Conservation (phyloP, 2,329 filamentous ascomycete species). For the Colletotrichum scovillei region DNA sequence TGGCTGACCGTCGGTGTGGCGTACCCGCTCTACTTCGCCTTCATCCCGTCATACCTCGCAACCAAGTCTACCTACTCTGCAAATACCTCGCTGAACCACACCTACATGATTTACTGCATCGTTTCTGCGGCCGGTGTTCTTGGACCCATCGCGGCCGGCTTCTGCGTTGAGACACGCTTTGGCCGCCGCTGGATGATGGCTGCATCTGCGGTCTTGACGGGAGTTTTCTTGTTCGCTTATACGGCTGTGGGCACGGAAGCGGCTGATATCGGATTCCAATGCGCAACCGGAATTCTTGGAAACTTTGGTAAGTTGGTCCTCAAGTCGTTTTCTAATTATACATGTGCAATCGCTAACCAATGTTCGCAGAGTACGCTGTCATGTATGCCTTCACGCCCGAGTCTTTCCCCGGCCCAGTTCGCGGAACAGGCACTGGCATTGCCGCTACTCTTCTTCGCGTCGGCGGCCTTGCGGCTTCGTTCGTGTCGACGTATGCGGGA, state of each 20-base stretch:
- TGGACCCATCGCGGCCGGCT: slow-evolving; percentile 54
- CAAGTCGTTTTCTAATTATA: no score
- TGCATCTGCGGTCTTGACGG: slow-evolving; percentile 54
- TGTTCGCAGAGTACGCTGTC: slow-evolving; percentile 40
- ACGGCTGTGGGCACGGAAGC: slow-evolving; percentile 52
- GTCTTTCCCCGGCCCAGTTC: slow-evolving; percentile 65
- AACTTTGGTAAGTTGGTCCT: slow-evolving; percentile 48
- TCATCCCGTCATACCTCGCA: slow-evolving; percentile 57
- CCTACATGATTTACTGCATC: slow-evolving; percentile 50
- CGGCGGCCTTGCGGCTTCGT: slow-evolving; percentile 52
- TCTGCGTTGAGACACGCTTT: slow-evolving; percentile 52
- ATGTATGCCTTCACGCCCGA: slow-evolving; percentile 65
- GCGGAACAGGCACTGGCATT: slow-evolving; percentile 64
- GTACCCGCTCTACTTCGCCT: slow-evolving; percentile 59
- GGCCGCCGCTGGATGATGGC: slow-evolving; percentile 58
- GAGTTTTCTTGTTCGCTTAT: slow-evolving; percentile 58
- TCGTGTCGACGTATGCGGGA: slow-evolving; percentile 55
- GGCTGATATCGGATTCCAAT: slow-evolving; percentile 52
- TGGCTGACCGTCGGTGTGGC: slow-evolving; percentile 59
- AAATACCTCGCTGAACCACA: slow-evolving; percentile 42
- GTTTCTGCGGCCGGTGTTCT: slow-evolving; percentile 52
- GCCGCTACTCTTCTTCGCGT: slow-evolving; percentile 52
- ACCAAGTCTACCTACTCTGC: slow-evolving; percentile 46
- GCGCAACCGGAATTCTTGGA: slow-evolving; percentile 57
- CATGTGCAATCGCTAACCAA: slow-evolving; percentile 17